A percentile compares a stretch with the other conserved stretches of the same genome.
Conservation (phyloP, 371 early-diverging fungal genomes). For the Circinella umbellata region DNA sequence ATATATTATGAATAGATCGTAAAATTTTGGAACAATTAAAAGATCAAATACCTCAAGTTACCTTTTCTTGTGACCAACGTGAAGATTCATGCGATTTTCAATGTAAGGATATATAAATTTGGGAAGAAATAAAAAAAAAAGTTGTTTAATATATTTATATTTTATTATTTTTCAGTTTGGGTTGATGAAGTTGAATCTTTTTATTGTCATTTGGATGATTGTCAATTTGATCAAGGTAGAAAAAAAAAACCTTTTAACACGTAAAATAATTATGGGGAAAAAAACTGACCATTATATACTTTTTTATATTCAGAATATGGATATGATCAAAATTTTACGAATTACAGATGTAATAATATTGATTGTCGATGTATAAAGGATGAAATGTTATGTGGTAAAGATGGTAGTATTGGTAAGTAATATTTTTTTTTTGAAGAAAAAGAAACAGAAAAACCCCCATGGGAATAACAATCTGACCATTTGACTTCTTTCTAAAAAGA, state of each 20-base stretch:
- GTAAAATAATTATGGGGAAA: not conserved
- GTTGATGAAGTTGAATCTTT: constrained; percentile 79
- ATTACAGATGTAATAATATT: constrained; percentile 68
- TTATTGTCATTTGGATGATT: constrained; percentile 73
- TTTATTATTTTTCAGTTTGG: constrained; percentile 65
- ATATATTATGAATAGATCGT: constrained; percentile 39
- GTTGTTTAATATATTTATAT: not conserved
- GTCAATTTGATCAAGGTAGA: constrained; percentile 64
- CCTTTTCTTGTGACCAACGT: constrained; percentile 66
- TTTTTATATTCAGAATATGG: constrained; percentile 33
- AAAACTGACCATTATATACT: not conserved
- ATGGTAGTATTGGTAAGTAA: constrained; percentile 68
- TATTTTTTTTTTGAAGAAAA: not conserved
- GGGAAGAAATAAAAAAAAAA: not conserved
- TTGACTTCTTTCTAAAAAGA: constrained; percentile 35
- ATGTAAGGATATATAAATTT: constrained; percentile 43
- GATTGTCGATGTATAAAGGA: constrained; percentile 76
- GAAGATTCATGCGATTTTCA: constrained; percentile 68
- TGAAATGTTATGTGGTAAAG: constrained; percentile 80
- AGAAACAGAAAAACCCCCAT: too few species aligned
- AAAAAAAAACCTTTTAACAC: not conserved
- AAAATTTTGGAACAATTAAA: constrained; percentile 68
- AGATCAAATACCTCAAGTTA: constrained; percentile 70
- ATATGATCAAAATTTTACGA: constrained; percentile 56
- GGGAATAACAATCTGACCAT: too few species aligned